These are phyloP conservation scores for Fusarium sp. DNA, from an alignment of 2,329 filamentous ascomycete genomes.

Conservation along the genomic window DNA sequence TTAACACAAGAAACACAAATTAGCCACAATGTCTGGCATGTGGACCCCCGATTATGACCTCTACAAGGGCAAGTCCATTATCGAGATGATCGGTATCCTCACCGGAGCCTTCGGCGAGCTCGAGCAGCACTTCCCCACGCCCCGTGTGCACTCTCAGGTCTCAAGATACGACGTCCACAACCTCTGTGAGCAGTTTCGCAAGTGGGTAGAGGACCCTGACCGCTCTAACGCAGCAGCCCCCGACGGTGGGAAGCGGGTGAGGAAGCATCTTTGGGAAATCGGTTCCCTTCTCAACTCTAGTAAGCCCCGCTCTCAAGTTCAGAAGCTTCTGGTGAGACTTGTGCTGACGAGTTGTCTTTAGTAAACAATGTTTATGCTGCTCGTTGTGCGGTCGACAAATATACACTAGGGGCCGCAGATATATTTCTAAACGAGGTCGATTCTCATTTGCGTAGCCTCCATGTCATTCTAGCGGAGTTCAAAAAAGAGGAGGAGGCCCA, in stretches of 20 bases:
- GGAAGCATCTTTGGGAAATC: neutral
- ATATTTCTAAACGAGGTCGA: neutral
- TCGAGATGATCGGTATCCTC: neutral
- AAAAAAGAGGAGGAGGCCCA: neutral
- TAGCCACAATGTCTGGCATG: neutral
- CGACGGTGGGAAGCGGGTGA: neutral
- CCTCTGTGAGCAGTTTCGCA: neutral
- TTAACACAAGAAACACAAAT: neutral
- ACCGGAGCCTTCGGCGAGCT: neutral
- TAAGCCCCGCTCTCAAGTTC: neutral
- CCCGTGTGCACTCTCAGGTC: neutral
- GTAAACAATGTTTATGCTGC: neutral
- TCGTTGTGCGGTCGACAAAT: too few species aligned
- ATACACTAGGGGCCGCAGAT: neutral
- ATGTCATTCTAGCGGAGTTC: neutral
- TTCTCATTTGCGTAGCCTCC: neutral
- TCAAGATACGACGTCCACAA: neutral
- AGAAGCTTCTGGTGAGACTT: neutral
- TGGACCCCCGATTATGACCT: neutral
- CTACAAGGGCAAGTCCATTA: neutral
- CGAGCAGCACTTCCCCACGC: neutral
- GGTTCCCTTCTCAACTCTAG: neutral
- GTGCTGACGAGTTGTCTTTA: neutral
- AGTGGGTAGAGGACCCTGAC: neutral
- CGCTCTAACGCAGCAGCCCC: too few species aligned